Evolutionary conservation across 2,329 filamentous ascomycete species (phyloP).

Genomic region (Capronia epimyces): DNA sequence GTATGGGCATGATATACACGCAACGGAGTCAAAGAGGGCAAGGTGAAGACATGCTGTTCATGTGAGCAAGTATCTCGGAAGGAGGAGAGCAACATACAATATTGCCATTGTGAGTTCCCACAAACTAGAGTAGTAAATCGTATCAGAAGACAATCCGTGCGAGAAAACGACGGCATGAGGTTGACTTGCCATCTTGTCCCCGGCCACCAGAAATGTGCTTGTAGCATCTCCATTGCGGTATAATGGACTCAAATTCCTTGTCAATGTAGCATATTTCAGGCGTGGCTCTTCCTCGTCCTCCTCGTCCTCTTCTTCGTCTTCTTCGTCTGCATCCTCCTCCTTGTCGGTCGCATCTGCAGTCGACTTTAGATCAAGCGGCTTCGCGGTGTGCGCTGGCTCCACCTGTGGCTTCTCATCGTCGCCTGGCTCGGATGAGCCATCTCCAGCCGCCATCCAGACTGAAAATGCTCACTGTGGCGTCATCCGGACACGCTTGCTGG

Average conservation of each 20-base stretch:
- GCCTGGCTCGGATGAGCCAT: slow-evolving; percentile 30
- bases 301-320: slow-evolving; percentile 53
- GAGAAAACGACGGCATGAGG: background rate
- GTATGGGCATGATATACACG: slow-evolving; percentile 89
- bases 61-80: slow-evolving; percentile 30
- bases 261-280: slow-evolving; percentile 86
- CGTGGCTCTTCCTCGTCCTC: slow-evolving; percentile 90
- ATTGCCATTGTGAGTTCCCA: slow-evolving; percentile 94
- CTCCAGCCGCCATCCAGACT: slow-evolving; percentile 29
- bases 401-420: slow-evolving; percentile 16
- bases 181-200: slow-evolving; percentile 83
- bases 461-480: slow-evolving; percentile 13
- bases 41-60: slow-evolving; percentile 70
- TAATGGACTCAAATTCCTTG: slow-evolving; percentile 68
- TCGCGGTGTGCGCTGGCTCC: background rate
- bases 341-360: slow-evolving; percentile 16
- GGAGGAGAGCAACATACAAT: slow-evolving; percentile 58
- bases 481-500: slow-evolving; percentile 8
- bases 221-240: slow-evolving; percentile 96
- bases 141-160: background rate
- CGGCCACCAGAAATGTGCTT: slow-evolving; percentile 80
- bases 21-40: slow-evolving; percentile 74
- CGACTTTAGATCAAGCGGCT: slow-evolving; percentile 7
- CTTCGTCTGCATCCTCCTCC: background rate
- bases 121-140: slow-evolving; percentile 52